Conservation (phyloP, 2,329 filamentous ascomycete species). For the Verticillium zaregamsianum region DNA sequence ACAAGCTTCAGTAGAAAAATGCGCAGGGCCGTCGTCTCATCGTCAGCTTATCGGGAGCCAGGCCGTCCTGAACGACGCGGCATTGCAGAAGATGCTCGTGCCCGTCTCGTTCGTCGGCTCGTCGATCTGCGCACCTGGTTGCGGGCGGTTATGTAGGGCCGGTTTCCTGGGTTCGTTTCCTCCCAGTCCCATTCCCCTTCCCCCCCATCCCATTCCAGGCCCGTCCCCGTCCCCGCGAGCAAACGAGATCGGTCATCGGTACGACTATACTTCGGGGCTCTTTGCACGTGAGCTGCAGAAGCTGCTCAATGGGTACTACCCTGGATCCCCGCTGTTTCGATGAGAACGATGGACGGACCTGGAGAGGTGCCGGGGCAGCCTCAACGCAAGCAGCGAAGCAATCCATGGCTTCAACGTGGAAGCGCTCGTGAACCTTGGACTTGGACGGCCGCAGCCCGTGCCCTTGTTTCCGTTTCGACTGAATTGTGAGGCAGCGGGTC, state of each 20-base stretch:
- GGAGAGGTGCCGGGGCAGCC: neutral
- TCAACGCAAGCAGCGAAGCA: neutral
- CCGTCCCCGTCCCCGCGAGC: neutral
- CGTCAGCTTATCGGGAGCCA: neutral
- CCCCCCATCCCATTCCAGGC: neutral
- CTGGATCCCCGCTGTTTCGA: neutral
- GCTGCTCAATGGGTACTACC: neutral
- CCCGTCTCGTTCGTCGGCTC: neutral
- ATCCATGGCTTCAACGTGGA: neutral
- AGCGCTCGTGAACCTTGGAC: neutral
- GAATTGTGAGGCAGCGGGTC: neutral
- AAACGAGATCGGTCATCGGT: neutral
- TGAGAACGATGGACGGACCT: neutral
- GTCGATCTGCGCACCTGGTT: neutral
- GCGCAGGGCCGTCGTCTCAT: neutral
- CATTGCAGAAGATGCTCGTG: neutral
- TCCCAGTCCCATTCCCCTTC: neutral
- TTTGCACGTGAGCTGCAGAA: neutral
- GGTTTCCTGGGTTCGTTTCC: neutral
- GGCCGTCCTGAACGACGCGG: neutral
- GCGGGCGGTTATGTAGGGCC: neutral
- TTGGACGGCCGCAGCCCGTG: neutral
- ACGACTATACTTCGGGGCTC: neutral
- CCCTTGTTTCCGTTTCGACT: neutral
- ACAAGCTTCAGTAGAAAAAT: neutral